Percentiles rank a stretch among this genome's conserved stretches.
phyloP scores from a whole-genome alignment of 768 basidiomycete species.

The Phaeotremella skinneri region DNA sequence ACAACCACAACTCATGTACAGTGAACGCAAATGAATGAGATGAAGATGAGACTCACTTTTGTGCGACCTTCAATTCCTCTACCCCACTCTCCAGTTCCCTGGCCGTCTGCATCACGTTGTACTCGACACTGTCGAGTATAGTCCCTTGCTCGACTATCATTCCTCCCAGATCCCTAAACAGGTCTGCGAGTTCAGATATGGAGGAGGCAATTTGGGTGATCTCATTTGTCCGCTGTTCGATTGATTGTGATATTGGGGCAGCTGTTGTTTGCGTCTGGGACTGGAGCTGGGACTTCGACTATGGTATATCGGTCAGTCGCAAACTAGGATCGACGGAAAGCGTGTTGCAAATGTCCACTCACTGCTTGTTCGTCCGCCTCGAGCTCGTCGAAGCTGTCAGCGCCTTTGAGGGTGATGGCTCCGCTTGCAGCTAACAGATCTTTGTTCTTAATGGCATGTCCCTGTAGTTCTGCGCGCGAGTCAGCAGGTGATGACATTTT shows the following conservation, averaged over 20 bases:
- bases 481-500: neutral
- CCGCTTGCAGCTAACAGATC: constrained; percentile 86
- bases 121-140: constrained; percentile 91
- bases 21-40: neutral
- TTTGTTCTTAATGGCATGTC: constrained; percentile 96
- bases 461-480: constrained; percentile 71
- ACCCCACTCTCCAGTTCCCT: constrained; percentile 78
- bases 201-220: constrained; percentile 86
- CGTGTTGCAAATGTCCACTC: constrained; percentile 49
- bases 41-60: constrained; percentile 59
- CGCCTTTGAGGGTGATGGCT: constrained; percentile 73
- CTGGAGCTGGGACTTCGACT: constrained; percentile 48
- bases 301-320: constrained; percentile 14
- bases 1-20: neutral
- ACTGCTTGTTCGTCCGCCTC: constrained; percentile 90
- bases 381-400: constrained; percentile 76
- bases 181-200: constrained; percentile 83
- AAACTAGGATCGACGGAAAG: neutral
- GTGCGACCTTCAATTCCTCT: constrained; percentile 76
- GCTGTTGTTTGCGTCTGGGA: constrained; percentile 46
- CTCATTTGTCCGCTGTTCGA: constrained; percentile 63
- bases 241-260: constrained; percentile 51
- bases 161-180: constrained; percentile 90
- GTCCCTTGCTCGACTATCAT: constrained; percentile 98
- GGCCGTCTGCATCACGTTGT: constrained; percentile 91